Conservation (phyloP, 1,284 basidiomycete genomes). For the Ustilago curta region DNA sequence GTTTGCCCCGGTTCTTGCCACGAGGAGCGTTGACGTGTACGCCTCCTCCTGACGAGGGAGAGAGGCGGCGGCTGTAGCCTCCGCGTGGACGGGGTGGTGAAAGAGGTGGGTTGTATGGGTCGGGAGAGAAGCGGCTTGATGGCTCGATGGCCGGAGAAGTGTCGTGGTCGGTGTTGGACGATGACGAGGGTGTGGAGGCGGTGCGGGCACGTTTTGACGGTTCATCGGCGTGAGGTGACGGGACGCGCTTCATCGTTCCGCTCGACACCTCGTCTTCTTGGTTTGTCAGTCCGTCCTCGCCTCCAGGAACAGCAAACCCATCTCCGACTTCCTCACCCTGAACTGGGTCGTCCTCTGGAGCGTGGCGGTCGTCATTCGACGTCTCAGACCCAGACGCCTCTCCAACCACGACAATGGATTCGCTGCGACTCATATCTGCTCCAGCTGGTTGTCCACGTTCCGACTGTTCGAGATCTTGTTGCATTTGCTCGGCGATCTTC, state of each 20-base stretch:
- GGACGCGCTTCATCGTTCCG: constrained; percentile 7
- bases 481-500: constrained; percentile 38
- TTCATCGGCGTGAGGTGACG: neutral
- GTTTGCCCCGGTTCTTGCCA: constrained; percentile 24
- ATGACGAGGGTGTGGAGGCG: neutral
- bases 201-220: constrained; percentile 6
- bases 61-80: constrained; percentile 41
- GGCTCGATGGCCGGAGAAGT: neutral
- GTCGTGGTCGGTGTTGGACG: neutral
- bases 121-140: constrained; percentile 50
- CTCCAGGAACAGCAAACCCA: constrained; percentile 35
- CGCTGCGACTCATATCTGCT: constrained; percentile 25
- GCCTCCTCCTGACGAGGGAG: constrained; percentile 36
- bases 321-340: constrained; percentile 39
- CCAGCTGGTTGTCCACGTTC: neutral
- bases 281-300: neutral
- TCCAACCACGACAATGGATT: constrained; percentile 31
- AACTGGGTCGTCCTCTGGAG: constrained; percentile 9
- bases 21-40: constrained; percentile 34
- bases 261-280: neutral
- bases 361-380: neutral
- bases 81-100: constrained; percentile 48
- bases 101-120: constrained; percentile 56
- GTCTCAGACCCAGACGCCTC: constrained; percentile 12
- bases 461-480: constrained; percentile 27